Percentiles rank a stretch among this genome's conserved stretches.
Conservation (phyloP, 345 rosid genomes). For the Tarenaya hassleriana region DNA sequence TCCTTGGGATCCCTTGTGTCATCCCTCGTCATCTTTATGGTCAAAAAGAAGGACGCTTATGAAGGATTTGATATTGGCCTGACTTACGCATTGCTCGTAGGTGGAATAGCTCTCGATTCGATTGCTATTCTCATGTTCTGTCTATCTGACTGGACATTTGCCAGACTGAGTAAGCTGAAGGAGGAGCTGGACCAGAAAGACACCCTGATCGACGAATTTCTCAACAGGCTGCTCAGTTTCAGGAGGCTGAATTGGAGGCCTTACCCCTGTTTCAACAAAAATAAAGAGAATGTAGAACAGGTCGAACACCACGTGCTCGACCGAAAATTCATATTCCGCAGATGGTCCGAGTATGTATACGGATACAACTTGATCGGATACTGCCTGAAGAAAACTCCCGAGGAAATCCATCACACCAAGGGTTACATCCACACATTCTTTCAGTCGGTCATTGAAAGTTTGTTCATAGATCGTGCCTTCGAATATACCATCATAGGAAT, state of each 20-base stretch:
- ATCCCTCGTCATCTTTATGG: constrained; percentile 14
- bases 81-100: constrained; percentile 31
- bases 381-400: constrained; percentile 25
- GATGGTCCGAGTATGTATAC: constrained; percentile 40
- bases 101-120: constrained; percentile 28
- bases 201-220: background rate
- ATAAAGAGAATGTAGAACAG: background rate
- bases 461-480: background rate
- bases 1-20: constrained; percentile 12
- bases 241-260: constrained; percentile 13
- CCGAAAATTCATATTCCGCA: constrained; percentile 28
- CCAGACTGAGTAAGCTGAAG: constrained; percentile 18
- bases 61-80: constrained; percentile 24
- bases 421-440: constrained; percentile 19
- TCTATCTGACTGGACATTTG: constrained; percentile 56
- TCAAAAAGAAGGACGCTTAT: background rate
- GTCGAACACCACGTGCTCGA: constrained; percentile 3
- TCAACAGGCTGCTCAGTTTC: constrained; percentile 17
- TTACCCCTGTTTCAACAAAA: background rate
- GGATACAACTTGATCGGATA: constrained; percentile 37
- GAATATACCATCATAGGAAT: background rate
- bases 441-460: background rate
- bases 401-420: constrained; percentile 21
- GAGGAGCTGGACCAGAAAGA: background rate
- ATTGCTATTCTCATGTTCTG: constrained; percentile 39